Evolutionary conservation across 1,139 yeast genomes (phyloP).

Genomic region (Magnusiomyces fungicola): DNA sequence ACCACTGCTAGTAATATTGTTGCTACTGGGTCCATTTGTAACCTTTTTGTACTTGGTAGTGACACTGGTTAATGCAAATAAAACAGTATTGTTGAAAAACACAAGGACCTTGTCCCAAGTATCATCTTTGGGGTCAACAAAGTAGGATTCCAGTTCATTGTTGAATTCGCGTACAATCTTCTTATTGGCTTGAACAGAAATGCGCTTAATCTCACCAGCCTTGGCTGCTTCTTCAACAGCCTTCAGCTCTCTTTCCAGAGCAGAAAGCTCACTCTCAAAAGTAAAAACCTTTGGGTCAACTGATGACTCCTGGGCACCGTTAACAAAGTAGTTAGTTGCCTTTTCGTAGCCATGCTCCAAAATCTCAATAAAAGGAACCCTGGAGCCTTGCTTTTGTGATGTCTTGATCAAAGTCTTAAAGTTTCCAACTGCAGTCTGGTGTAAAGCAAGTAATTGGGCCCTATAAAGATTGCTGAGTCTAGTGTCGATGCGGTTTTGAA

Average conservation of each 20-base stretch:
- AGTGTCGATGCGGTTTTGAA: conserved; percentile 33
- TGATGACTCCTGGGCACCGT: conserved; percentile 22
- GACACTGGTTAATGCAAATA: conserved; percentile 27
- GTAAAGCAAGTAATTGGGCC: conserved; percentile 34
- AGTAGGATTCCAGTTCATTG: conserved; percentile 27
- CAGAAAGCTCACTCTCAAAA: conserved; percentile 20
- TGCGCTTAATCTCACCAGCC: conserved; percentile 27
- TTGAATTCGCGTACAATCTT: conserved; percentile 23
- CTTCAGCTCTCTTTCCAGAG: conserved; percentile 25
- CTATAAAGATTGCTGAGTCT: conserved; percentile 36
- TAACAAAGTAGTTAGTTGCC: conserved; percentile 18
- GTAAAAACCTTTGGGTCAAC: conserved; percentile 25
- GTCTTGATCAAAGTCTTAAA: conserved; percentile 22
- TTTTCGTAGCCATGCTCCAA: conserved; percentile 16
- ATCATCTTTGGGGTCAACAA: conserved; percentile 38
- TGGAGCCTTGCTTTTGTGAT: conserved; percentile 8
- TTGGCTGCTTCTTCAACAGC: conserved; percentile 28
- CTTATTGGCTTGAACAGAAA: conserved; percentile 30
- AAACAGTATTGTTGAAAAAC: conserved; percentile 41
- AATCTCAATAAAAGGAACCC: conserved; percentile 17
- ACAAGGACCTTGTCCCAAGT: conserved; percentile 58
- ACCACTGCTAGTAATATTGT: conserved; percentile 10
- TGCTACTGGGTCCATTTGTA: too few species aligned
- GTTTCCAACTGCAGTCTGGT: conserved; percentile 26
- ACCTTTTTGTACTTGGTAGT: conserved; percentile 16